Evolutionary conservation across 1,139 yeast species (phyloP).

Genomic region (Meyerozyma guilliermondii): DNA sequence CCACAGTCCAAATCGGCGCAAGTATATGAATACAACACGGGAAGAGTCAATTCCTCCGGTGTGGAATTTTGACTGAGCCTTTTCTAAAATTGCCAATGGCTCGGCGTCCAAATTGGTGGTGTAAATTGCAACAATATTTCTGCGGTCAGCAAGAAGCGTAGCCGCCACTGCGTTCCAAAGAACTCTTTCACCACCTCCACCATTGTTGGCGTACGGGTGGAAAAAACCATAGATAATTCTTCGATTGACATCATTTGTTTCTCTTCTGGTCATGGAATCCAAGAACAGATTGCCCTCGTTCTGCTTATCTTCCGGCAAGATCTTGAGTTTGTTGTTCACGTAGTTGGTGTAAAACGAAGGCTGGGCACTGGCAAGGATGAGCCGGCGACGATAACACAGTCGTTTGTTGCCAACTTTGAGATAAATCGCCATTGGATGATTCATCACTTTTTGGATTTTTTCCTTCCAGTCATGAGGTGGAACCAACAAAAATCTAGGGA

Average conservation of each 20-base stretch:
- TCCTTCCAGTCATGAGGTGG: constrained; percentile 45
- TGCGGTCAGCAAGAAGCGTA: constrained; percentile 49
- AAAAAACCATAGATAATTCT: constrained; percentile 70
- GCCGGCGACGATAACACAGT: constrained; percentile 41
- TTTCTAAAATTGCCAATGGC: constrained; percentile 50
- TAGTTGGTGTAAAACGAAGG: constrained; percentile 48
- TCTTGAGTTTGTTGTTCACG: constrained; percentile 33
- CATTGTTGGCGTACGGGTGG: constrained; percentile 94
- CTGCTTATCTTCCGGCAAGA: constrained; percentile 27
- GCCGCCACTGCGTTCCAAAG: constrained; percentile 89
- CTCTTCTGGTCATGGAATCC: constrained; percentile 29
- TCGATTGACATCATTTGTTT: constrained; percentile 34
- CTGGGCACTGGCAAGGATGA: constrained; percentile 43
- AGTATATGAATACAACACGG: constrained; percentile 68
- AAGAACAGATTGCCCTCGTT: constrained; percentile 21
- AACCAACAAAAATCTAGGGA: constrained; percentile 36
- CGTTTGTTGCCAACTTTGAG: constrained; percentile 31
- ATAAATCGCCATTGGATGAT: constrained; percentile 31
- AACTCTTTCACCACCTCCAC: constrained; percentile 98
- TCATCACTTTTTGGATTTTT: constrained; percentile 28
- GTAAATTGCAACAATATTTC: constrained; percentile 67
- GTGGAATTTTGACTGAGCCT: constrained; percentile 63
- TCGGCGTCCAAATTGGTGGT: constrained; percentile 60
- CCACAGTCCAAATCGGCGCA: constrained; percentile 49
- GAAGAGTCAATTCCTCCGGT: constrained; percentile 41